These are phyloP conservation scores for Takashimella koratensis DNA, from an alignment of 1,284 basidiomycete genomes.

Conservation along the genomic window DNA sequence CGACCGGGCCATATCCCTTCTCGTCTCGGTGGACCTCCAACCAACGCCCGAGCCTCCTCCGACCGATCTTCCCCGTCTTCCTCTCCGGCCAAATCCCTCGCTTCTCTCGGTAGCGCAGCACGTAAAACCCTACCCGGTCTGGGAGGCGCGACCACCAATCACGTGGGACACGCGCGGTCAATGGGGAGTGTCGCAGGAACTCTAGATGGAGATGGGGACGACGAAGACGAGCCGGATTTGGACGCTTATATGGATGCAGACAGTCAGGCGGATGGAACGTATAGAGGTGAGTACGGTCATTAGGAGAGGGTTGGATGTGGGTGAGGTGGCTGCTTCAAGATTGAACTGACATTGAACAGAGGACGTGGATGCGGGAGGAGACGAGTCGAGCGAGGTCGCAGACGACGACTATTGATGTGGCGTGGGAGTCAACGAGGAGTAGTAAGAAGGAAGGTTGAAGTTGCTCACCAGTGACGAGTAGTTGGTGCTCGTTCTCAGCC, in stretches of 20 bases:
- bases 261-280: not conserved
- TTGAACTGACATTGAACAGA: not conserved
- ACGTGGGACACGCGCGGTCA: too few species aligned
- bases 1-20: slow-evolving; percentile 18
- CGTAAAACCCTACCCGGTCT: slow-evolving; percentile 4
- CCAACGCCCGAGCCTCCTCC: slow-evolving; percentile 8
- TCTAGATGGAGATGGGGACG: not conserved
- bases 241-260: not conserved
- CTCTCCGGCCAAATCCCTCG: slow-evolving; percentile 20
- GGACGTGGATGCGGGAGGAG: not conserved
- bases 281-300: not conserved
- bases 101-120: slow-evolving; percentile 8
- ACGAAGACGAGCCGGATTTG: not conserved
- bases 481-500: too few species aligned
- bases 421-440: too few species aligned
- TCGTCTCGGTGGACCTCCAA: slow-evolving; percentile 27
- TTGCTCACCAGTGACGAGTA: too few species aligned
- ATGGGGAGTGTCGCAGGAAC: not conserved
- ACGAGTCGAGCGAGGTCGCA: slow-evolving; percentile 9
- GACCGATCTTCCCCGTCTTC: slow-evolving; percentile 13
- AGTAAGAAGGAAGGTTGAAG: too few species aligned
- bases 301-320: not conserved
- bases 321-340: not conserved
- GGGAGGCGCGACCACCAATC: not conserved
- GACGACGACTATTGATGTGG: slow-evolving; percentile 16